phyloP scores from a whole-genome alignment of 257 asterid genomes.

The Eustoma russellianum region DNA sequence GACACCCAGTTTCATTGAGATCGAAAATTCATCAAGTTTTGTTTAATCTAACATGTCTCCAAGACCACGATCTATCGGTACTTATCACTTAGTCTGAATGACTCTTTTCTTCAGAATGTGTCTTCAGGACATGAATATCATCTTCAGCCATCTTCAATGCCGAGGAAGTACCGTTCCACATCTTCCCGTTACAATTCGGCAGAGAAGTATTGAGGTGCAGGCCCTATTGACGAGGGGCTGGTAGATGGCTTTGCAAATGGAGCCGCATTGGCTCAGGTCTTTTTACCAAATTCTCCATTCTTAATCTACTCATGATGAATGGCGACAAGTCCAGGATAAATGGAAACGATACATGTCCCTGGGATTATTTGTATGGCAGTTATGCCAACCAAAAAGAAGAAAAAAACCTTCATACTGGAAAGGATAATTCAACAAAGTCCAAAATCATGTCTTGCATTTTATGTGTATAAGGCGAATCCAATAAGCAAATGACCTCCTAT shows the following conservation, averaged over 20 bases:
- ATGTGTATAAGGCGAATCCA: too few relatives aligned
- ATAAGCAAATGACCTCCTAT: too few relatives aligned
- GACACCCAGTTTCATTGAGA: too few relatives aligned
- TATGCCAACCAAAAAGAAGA: background rate
- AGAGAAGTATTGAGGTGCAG: slow-evolving; percentile 20
- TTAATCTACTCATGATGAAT: slow-evolving; percentile 36
- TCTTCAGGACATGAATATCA: slow-evolving; percentile 10
- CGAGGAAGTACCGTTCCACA: slow-evolving; percentile 8
- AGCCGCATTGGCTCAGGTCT: slow-evolving; percentile 14
- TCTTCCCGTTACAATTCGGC: slow-evolving; percentile 15
- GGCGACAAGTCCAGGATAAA: slow-evolving; percentile 50
- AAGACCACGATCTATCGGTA: slow-evolving; percentile 4
- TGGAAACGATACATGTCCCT: slow-evolving; percentile 83
- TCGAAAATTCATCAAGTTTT: background rate
- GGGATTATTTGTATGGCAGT: background rate
- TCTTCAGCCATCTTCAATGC: slow-evolving; percentile 16
- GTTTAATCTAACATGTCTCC: slow-evolving; percentile 16
- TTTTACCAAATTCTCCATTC: slow-evolving; percentile 29
- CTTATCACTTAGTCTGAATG: slow-evolving; percentile 11
- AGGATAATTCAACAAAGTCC: background rate
- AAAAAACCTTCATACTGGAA: background rate
- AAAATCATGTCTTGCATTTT: background rate
- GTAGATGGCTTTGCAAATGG: slow-evolving; percentile 13
- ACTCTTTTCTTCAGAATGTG: slow-evolving; percentile 8
- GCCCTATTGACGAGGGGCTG: slow-evolving; percentile 17